Conservation (phyloP, 495 filamentous ascomycete species). For the Aspergillus taichungensis region DNA sequence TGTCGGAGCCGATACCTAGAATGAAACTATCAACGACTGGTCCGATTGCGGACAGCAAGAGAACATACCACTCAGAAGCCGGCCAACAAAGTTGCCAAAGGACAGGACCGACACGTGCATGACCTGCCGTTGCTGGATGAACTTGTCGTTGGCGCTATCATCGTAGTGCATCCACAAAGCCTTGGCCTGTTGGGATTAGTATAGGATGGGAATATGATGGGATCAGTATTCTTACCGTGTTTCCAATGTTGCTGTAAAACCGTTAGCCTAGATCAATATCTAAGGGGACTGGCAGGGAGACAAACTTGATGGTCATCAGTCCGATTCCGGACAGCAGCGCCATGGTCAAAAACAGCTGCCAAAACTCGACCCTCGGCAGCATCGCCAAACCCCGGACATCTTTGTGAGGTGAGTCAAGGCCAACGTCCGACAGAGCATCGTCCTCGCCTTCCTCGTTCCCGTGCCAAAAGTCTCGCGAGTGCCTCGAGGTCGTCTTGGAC, state of each 20-base stretch:
- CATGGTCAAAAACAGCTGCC: slow-evolving; percentile 79
- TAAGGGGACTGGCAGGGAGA: slow-evolving; percentile 6
- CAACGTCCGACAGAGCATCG: slow-evolving; percentile 30
- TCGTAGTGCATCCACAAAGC: slow-evolving; percentile 80
- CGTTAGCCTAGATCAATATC: slow-evolving; percentile 25
- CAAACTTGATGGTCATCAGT: slow-evolving; percentile 98
- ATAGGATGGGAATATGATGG: neutral
- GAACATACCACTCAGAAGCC: slow-evolving; percentile 60
- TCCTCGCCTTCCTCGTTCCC: slow-evolving; percentile 22
- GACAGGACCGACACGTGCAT: slow-evolving; percentile 93
- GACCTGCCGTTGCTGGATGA: slow-evolving; percentile 75
- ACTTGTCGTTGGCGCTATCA: slow-evolving; percentile 57
- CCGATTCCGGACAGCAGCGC: slow-evolving; percentile 86
- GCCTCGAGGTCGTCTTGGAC: slow-evolving; percentile 46
- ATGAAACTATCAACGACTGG: neutral
- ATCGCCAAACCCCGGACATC: slow-evolving; percentile 85
- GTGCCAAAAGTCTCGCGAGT: slow-evolving; percentile 15
- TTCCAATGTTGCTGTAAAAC: slow-evolving; percentile 76
- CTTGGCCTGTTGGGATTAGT: slow-evolving; percentile 36
- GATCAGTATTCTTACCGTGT: slow-evolving; percentile 49
- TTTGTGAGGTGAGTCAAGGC: slow-evolving; percentile 53
- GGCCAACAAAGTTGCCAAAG: slow-evolving; percentile 71
- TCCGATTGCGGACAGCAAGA: neutral
- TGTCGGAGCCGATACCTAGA: slow-evolving; percentile 77
- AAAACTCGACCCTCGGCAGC: slow-evolving; percentile 72